phyloP scores from a whole-genome alignment of 2,329 filamentous ascomycete species.

The Cladophialophora carrionii region DNA sequence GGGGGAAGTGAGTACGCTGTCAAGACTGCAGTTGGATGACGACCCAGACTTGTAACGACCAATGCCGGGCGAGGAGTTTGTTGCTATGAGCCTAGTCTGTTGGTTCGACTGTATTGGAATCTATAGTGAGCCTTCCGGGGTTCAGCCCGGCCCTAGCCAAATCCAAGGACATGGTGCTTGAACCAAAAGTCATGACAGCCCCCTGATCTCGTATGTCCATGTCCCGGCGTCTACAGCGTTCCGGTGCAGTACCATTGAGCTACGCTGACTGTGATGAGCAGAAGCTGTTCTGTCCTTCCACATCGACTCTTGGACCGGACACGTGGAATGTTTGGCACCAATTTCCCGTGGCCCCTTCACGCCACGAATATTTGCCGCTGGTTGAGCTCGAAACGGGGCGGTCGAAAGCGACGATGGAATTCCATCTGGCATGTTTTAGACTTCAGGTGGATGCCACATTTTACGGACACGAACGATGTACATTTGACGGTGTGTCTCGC shows the following conservation, averaged over 20 bases:
- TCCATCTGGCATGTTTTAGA: neutral
- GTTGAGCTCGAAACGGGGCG: neutral
- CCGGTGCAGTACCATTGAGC: neutral
- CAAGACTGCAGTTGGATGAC: slow-evolving; percentile 18
- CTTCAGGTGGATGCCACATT: neutral
- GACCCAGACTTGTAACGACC: slow-evolving; percentile 28
- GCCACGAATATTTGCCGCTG: neutral
- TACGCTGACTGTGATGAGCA: neutral
- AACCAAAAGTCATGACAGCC: neutral
- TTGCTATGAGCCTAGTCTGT: neutral
- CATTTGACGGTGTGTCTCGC: neutral
- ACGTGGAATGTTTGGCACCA: neutral
- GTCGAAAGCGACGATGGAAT: neutral
- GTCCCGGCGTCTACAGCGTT: neutral
- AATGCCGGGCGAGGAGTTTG: neutral
- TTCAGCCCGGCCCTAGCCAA: neutral
- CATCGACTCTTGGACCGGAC: neutral
- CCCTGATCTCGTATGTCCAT: neutral
- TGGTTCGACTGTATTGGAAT: slow-evolving; percentile 11
- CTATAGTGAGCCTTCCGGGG: neutral
- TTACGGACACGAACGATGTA: neutral
- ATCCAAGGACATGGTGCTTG: neutral
- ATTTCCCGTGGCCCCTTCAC: neutral
- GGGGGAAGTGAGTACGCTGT: slow-evolving; percentile 16
- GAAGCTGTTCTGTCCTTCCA: neutral